These are phyloP conservation scores for Myochromella boudieri DNA, from an alignment of 768 basidiomycete species.

Conservation along the genomic window DNA sequence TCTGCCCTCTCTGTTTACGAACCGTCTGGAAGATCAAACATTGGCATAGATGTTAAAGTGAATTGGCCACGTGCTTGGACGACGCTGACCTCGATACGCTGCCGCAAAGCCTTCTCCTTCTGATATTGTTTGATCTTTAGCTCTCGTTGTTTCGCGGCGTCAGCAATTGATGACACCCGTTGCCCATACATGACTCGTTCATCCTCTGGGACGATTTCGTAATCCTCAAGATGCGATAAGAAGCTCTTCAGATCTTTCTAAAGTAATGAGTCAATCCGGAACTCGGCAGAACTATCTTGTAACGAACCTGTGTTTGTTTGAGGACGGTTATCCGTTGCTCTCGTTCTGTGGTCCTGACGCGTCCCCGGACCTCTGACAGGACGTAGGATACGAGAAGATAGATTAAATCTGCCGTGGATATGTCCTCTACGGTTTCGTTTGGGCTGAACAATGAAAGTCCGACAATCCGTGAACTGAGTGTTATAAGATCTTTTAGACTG, in stretches of 20 bases:
- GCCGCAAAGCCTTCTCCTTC: slow-evolving; percentile 78
- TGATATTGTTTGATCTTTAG: slow-evolving; percentile 90
- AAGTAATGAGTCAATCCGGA: slow-evolving; percentile 15
- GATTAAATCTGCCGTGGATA: slow-evolving; percentile 71
- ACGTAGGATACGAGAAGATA: slow-evolving; percentile 77
- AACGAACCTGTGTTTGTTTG: slow-evolving; percentile 55
- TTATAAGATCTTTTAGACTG: slow-evolving; percentile 54
- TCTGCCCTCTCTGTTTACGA: slow-evolving; percentile 51
- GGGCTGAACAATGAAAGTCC: slow-evolving; percentile 76
- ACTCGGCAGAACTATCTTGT: slow-evolving; percentile 10
- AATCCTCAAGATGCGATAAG: slow-evolving; percentile 53
- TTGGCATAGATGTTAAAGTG: too few relatives aligned
- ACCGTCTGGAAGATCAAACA: slow-evolving; percentile 37
- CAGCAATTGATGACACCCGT: slow-evolving; percentile 46
- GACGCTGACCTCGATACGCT: slow-evolving; percentile 61
- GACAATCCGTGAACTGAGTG: slow-evolving; percentile 51
- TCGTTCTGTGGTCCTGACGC: slow-evolving; percentile 53
- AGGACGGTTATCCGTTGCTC: slow-evolving; percentile 59
- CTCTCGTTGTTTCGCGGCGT: slow-evolving; percentile 75
- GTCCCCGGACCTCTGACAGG: slow-evolving; percentile 62
- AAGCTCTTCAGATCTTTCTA: slow-evolving; percentile 53
- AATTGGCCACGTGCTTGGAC: background rate
- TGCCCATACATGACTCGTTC: slow-evolving; percentile 58
- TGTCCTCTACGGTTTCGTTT: slow-evolving; percentile 82
- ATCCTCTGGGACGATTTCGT: slow-evolving; percentile 61